Evolutionary conservation across 1,284 basidiomycete species (phyloP).

Genomic region (Ceratobasidium sp.): DNA sequence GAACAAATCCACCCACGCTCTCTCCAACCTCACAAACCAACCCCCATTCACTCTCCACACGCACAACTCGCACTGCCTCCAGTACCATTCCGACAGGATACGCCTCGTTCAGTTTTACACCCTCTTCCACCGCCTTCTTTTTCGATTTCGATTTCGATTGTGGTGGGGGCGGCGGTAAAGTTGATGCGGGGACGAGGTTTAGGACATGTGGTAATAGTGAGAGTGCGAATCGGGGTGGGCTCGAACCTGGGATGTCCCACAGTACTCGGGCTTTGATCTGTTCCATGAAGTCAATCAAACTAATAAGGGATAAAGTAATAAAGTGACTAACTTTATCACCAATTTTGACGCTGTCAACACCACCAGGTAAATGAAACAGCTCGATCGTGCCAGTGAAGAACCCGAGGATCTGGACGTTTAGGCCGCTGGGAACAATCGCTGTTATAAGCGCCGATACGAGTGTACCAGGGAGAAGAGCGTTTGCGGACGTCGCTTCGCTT

Average conservation of each 20-base stretch:
- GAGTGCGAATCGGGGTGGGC: slow-evolving; percentile 85
- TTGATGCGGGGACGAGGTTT: slow-evolving; percentile 58
- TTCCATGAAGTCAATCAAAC: background rate
- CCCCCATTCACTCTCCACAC: slow-evolving; percentile 86
- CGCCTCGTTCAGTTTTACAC: slow-evolving; percentile 62
- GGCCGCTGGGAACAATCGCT: slow-evolving; percentile 79
- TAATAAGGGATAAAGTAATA: background rate
- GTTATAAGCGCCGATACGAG: slow-evolving; percentile 89
- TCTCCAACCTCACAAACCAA: slow-evolving; percentile 76
- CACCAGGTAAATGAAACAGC: slow-evolving; percentile 77
- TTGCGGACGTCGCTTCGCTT: slow-evolving; percentile 83
- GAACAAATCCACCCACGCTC: slow-evolving; percentile 82
- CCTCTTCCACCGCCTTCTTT: slow-evolving; percentile 50
- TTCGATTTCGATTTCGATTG: slow-evolving; percentile 32
- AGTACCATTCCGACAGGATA: slow-evolving; percentile 82
- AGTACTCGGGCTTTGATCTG: slow-evolving; percentile 86
- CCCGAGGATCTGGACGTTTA: slow-evolving; percentile 92
- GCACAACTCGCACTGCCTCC: slow-evolving; percentile 77
- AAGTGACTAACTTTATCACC: slow-evolving; percentile 75
- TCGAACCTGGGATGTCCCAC: slow-evolving; percentile 79
- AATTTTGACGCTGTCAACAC: slow-evolving; percentile 70
- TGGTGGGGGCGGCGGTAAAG: slow-evolving; percentile 3
- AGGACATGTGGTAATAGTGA: slow-evolving; percentile 82
- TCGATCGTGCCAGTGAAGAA: slow-evolving; percentile 96
- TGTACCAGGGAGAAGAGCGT: slow-evolving; percentile 87